Base-by-base conservation (phyloP, 169 alveolate genomes). In the Plasmodium knowlesi region DNA sequence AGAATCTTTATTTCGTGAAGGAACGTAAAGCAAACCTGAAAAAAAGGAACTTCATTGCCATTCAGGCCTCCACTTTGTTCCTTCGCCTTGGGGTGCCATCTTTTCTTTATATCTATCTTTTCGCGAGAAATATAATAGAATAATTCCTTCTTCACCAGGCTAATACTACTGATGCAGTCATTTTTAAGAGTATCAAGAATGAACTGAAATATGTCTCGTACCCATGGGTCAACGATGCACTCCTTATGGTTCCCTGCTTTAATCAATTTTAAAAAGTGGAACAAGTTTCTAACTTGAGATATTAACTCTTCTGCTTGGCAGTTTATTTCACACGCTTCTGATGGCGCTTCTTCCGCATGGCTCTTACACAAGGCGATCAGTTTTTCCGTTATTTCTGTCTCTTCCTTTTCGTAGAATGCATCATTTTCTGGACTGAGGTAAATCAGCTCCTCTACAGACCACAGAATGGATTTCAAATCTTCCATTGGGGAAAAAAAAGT, bases 371-470 rank as follows among this genome's bases (percentile, higher is more conserved):
- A 54, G 41, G 9, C 34, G n/a, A 57, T 4, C 32, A 89, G 72
- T 2, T 30, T 12, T 67, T 10, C 22, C 71, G 39, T 25, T 61
- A 89, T 78, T 19, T 78, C 54, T 61, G 80, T 79, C 73, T 61
- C 76, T 32, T 57, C 71, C 19, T 79, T 89, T 5, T 78, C 89
- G 46, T 89, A 89, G 61, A 78, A 34, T 6, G 19, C 41, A 67
- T 89, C 94, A 78, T 79, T 32, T 89, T 89, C 78, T 8, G 50
- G 41, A 37, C 74, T 67, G n/a, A 50, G 19, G 76, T 91, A 91
- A 82, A 91, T 70, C 25, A 91, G 8, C n/a, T 91, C 95, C 72
- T 91, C 95, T 12, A 91, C 54, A 71, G 84, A 91, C 95, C 95
- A 91, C 8, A 91, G 46, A 9, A 81, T 54, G 32, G 22, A 39